These are phyloP conservation scores for Cladosporium sp. DNA, from an alignment of 2,329 filamentous ascomycete genomes.

Conservation along the genomic window DNA sequence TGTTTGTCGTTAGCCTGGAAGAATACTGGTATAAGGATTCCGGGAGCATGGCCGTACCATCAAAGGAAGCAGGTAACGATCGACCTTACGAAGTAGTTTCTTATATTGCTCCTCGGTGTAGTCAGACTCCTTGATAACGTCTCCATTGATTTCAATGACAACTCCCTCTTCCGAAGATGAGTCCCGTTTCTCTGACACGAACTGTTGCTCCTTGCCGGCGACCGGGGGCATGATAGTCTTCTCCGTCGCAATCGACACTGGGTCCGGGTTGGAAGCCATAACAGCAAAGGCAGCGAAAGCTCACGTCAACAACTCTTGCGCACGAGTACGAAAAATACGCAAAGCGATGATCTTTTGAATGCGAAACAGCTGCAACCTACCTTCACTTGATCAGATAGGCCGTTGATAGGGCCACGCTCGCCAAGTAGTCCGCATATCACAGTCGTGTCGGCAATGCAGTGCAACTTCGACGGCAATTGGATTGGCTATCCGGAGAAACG, in stretches of 20 bases:
- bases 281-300: not conserved
- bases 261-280: conserved; percentile 6
- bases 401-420: not conserved
- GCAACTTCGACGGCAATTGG: not conserved
- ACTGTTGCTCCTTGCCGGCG: conserved; percentile 2
- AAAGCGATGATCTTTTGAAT: not conserved
- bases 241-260: conserved; percentile 4
- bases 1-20: not conserved
- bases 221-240: conserved; percentile 6
- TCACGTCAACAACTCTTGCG: not conserved
- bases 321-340: not conserved
- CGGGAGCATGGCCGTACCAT: conserved; percentile 27
- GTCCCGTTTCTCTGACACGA: conserved; percentile 2
- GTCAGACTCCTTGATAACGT: conserved; percentile 17
- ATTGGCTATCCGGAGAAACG: not conserved
- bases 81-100: conserved; percentile 33
- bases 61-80: conserved; percentile 41
- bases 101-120: conserved; percentile 27
- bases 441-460: not conserved
- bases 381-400: conserved; percentile 1
- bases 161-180: conserved; percentile 4
- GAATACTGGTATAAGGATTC: not conserved
- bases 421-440: not conserved
- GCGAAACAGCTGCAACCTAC: not conserved
- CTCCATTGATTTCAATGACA: conserved; percentile 13